A percentile compares a stretch with the other conserved stretches of the same genome.
These are phyloP conservation scores for Porphyridium purpureum DNA, from an alignment of 23 red algal genomes.

Conservation along the genomic window DNA sequence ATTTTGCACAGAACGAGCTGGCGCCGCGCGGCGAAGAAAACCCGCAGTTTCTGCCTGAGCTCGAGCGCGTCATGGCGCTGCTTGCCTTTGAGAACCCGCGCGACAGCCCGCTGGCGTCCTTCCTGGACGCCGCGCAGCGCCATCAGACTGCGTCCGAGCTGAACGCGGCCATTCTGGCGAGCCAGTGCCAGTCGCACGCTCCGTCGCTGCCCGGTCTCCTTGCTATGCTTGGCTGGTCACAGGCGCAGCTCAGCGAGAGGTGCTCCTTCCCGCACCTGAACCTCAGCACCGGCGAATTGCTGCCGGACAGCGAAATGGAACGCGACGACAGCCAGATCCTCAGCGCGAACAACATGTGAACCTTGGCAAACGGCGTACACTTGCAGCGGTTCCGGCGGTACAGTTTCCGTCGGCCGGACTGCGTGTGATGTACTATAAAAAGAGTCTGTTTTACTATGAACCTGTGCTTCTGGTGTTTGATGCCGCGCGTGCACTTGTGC, in stretches of 20 bases:
- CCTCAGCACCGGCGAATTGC: slow-evolving; percentile 1
- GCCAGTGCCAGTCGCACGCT: slow-evolving; percentile 68
- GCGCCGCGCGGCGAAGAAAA: slow-evolving; percentile 74
- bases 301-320: too few relatives aligned
- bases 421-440: too few relatives aligned
- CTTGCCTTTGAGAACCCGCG: slow-evolving; percentile 57
- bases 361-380: too few relatives aligned
- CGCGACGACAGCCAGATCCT: too few relatives aligned
- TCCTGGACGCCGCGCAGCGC: slow-evolving; percentile 56
- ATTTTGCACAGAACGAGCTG: slow-evolving; percentile 81
- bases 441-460: too few relatives aligned
- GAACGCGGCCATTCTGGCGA: slow-evolving; percentile 86
- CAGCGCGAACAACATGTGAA: too few relatives aligned
- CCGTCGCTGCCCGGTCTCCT: slow-evolving; percentile 66
- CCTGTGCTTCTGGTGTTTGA: too few relatives aligned
- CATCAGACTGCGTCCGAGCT: slow-evolving; percentile 80
- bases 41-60: slow-evolving; percentile 68
- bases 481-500: too few relatives aligned
- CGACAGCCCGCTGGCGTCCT: slow-evolving; percentile 34
- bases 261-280: slow-evolving; percentile 58
- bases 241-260: slow-evolving; percentile 55
- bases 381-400: too few relatives aligned
- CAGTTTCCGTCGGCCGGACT: too few relatives aligned
- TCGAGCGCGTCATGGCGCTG: slow-evolving; percentile 81
- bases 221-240: slow-evolving; percentile 57